These are phyloP conservation scores for Chaetomium strumarium DNA, from an alignment of 2,329 filamentous ascomycete species.

Conservation along the genomic window DNA sequence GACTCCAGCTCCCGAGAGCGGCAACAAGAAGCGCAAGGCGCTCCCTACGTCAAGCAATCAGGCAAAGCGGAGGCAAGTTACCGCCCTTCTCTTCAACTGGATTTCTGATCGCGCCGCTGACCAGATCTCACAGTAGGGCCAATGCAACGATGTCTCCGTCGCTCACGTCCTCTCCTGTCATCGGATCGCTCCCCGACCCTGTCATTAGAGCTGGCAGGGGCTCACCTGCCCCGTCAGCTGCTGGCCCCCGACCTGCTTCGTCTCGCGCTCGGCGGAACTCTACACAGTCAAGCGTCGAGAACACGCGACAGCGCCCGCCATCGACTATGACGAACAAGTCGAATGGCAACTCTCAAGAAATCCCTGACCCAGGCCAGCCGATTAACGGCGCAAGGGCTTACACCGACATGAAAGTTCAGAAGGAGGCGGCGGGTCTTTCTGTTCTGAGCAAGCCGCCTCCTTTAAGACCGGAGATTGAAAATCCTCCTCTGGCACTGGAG, in stretches of 20 bases:
- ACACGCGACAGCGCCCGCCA: slow-evolving; percentile 46
- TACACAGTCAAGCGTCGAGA: slow-evolving; percentile 53
- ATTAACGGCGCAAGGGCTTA: slow-evolving; percentile 29
- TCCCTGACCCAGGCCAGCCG: slow-evolving; percentile 32
- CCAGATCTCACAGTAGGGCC: slow-evolving; percentile 23
- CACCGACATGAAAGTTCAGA: slow-evolving; percentile 44
- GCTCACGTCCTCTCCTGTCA: slow-evolving; percentile 68
- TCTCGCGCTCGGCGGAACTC: slow-evolving; percentile 73
- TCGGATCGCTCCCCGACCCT: slow-evolving; percentile 62
- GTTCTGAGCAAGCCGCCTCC: slow-evolving; percentile 28
- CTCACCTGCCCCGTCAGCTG: slow-evolving; percentile 55
- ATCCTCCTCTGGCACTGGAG: slow-evolving; percentile 24
- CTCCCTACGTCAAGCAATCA: slow-evolving; percentile 60
- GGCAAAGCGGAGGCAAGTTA: slow-evolving; percentile 69
- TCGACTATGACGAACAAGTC: slow-evolving; percentile 57
- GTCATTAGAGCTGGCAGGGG: slow-evolving; percentile 42
- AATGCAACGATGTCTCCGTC: slow-evolving; percentile 58
- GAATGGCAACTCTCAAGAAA: slow-evolving; percentile 43
- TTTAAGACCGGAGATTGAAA: slow-evolving; percentile 28
- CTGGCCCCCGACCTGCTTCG: slow-evolving; percentile 57
- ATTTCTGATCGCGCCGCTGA: slow-evolving; percentile 11
- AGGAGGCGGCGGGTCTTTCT: slow-evolving; percentile 40
- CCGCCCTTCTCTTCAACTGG: slow-evolving; percentile 19
- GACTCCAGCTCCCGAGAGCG: slow-evolving; percentile 58
- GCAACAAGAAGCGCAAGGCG: slow-evolving; percentile 67